These are phyloP conservation scores for Suillus subalutaceus DNA, from an alignment of 768 basidiomycete species.

Conservation along the genomic window DNA sequence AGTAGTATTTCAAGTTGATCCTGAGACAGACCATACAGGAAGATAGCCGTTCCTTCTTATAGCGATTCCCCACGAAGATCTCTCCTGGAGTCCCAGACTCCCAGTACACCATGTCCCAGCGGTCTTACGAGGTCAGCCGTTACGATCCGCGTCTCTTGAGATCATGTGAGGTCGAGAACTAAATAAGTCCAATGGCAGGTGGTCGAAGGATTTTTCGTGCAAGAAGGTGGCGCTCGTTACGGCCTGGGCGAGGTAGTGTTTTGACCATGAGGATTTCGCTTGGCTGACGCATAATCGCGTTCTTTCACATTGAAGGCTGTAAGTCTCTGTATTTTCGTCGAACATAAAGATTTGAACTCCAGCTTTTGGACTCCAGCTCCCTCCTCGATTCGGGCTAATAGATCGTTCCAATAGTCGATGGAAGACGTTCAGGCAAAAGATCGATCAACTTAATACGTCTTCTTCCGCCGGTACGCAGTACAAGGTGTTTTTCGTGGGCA, in stretches of 20 bases:
- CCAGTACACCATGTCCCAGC: constrained; percentile 3
- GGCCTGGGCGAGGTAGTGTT: not conserved
- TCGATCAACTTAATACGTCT: constrained; percentile 50
- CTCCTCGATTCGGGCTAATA: constrained; percentile 58
- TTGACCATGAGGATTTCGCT: not conserved
- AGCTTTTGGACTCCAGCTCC: constrained; percentile 41
- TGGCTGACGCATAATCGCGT: not conserved
- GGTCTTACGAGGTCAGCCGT: constrained; percentile 4
- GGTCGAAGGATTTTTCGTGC: constrained; percentile 6
- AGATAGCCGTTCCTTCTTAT: not conserved
- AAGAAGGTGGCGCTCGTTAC: not conserved
- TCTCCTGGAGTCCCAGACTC: not conserved
- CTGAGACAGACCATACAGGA: not conserved
- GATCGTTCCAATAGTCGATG: constrained; percentile 54
- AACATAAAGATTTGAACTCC: not conserved
- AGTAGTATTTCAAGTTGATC: not conserved
- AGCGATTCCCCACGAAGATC: not conserved
- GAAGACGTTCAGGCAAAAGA: constrained; percentile 42
- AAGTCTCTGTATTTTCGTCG: not conserved
- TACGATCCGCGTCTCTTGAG: not conserved
- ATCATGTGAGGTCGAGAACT: not conserved
- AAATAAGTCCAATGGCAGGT: not conserved
- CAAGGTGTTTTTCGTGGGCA: constrained; percentile 66
- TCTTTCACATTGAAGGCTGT: not conserved
- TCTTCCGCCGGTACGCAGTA: constrained; percentile 45